Evolutionary conservation across 2,329 filamentous ascomycete species (phyloP), one percentile per base, ranked within the genome.

Genomic region (Hypoxylon sp.): DNA sequence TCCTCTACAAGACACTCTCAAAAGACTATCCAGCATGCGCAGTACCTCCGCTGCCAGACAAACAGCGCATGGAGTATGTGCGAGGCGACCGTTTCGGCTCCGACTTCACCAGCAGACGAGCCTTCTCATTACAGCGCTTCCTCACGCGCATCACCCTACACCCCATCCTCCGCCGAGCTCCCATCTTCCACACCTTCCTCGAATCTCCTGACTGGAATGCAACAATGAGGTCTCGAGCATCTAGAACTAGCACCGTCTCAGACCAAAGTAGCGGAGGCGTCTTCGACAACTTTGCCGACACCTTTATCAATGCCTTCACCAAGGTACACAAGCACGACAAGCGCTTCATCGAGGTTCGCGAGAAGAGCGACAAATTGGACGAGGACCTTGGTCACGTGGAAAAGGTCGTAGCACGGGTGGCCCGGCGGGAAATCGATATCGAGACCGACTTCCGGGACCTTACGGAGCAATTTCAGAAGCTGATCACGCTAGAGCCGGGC

Each of bases 61-160:
- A 98, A 82, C 94, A 98, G 81, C 96, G 96, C 77, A 97, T 99
- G 91, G 92, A 97, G 72, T 98, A 98, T 72, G 95, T 98, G 48
- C 90, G 93, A 29, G 95, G 95, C 67, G 94, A 98, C 79, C 89
- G 95, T 62, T 99, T 99, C 75, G 92, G 93, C 7, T 78, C 88
- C 46, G 95, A 98, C 77, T 99, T 99, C 74, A 99, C 92, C 27
- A 82, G 87, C 41, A 88, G 95, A 27, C 87, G 95, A 66, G 92
- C 92, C 47, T 90, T 93, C 79, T 97, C 93, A 3, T 83, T 99
- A 48, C 89, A 96, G 75, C 90, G 95, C 48, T 99, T 99, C 73
- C 83, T 99, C 41, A 86, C 89, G 70, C 90, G 95, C 3, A 81
- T 97, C 54, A 87, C 93, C 2, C 82, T 97, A 40, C 95, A 99